A percentile compares a stretch with the other conserved stretches of the same genome.
These are phyloP conservation scores for Xylaria curta DNA, from an alignment of 495 filamentous ascomycete genomes.

Conservation along the genomic window DNA sequence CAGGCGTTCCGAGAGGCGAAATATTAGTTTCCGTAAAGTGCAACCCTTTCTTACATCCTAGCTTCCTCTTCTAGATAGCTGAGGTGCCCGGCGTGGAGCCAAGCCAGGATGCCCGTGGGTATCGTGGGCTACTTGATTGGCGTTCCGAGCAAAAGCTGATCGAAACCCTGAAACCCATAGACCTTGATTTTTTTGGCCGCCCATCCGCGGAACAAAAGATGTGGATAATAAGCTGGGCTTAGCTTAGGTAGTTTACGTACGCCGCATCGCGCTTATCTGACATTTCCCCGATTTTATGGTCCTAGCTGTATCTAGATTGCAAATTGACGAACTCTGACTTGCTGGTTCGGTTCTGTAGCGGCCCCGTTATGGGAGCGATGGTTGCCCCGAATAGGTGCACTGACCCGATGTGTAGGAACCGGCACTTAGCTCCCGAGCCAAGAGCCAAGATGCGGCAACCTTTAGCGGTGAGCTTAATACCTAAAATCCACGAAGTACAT, in stretches of 20 bases:
- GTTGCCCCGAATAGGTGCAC: too few species aligned
- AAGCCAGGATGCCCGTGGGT: slow-evolving; percentile 6
- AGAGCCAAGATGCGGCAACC: not conserved
- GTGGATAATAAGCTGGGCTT: not conserved
- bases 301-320: not conserved
- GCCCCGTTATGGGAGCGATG: not conserved
- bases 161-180: not conserved
- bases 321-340: not conserved
- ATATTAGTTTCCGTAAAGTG: not conserved
- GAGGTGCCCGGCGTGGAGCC: not conserved
- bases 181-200: not conserved
- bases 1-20: not conserved
- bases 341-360: not conserved
- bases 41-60: not conserved
- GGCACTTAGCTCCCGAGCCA: not conserved
- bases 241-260: not conserved
- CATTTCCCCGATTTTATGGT: not conserved
- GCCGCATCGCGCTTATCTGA: not conserved
- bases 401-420: too few species aligned
- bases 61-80: slow-evolving; percentile 1
- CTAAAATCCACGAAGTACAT: too few species aligned
- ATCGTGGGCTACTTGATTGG: slow-evolving; percentile 19
- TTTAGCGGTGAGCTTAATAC: not conserved
- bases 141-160: not conserved
- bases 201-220: slow-evolving; percentile 18